Evolutionary conservation across 2,329 filamentous ascomycete genomes (phyloP).

Genomic region (Tolypocladium cylindrosporum): DNA sequence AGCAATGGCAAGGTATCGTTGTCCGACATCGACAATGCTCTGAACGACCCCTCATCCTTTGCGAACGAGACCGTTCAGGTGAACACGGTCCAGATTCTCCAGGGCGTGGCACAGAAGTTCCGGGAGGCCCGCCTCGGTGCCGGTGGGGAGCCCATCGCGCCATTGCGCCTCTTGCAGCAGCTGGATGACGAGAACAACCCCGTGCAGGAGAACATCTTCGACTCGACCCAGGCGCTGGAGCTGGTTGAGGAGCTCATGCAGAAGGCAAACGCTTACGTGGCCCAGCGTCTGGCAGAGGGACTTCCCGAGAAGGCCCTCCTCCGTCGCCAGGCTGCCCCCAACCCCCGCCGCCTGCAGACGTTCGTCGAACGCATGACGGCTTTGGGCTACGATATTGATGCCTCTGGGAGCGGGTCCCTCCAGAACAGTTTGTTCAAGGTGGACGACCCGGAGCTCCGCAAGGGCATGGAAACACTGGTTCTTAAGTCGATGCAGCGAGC

Average conservation of each 20-base stretch:
- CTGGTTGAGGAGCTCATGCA: conserved; percentile 91
- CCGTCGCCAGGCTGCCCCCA: conserved; percentile 76
- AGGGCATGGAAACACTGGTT: conserved; percentile 94
- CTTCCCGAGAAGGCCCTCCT: conserved; percentile 89
- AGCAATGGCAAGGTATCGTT: conserved; percentile 80
- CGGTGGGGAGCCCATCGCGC: conserved; percentile 67
- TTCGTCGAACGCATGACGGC: conserved; percentile 90
- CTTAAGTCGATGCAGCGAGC: conserved; percentile 94
- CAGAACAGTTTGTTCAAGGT: conserved; percentile 95
- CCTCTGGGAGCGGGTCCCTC: conserved; percentile 76
- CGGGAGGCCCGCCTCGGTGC: conserved; percentile 78
- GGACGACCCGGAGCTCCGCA: conserved; percentile 77
- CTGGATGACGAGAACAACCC: conserved; percentile 97
- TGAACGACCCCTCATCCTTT: conserved; percentile 53
- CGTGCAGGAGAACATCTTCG: conserved; percentile 92
- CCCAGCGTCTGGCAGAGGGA: conserved; percentile 67
- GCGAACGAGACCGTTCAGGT: conserved; percentile 56
- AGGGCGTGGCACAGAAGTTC: conserved; percentile 80
- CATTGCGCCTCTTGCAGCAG: conserved; percentile 83
- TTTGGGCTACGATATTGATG: conserved; percentile 83
- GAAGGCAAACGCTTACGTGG: conserved; percentile 84
- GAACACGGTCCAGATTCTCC: conserved; percentile 72
- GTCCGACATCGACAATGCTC: conserved; percentile 73
- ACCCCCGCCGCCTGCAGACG: conserved; percentile 76
- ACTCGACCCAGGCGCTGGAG: conserved; percentile 80